Base-by-base conservation (phyloP, 352 stramenopile genomes). In the Paralagenidium karlingii region DNA sequence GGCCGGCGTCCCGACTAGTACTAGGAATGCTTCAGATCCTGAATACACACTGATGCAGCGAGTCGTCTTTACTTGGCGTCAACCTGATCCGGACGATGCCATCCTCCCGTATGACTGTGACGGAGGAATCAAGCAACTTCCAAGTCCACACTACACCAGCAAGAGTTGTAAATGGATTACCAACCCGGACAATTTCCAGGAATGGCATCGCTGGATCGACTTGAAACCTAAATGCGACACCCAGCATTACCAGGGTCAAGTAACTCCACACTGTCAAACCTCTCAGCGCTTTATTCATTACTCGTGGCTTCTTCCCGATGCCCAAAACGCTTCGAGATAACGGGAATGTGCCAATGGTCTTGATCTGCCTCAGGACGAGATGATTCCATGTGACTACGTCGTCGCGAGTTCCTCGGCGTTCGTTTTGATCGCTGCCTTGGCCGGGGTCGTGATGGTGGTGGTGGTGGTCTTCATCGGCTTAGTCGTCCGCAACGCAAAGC, bases 371-470 rank as follows among this genome's bases (percentile, higher is more conserved):
- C 3, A 8, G 30, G n/a, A n/a, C n/a, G 24, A 31, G 1, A 24
- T 70, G 7, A 55, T 74, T 19, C 21, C 69, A 26, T 74, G 62
- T 25, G 58, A 67, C 16, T 70, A 65, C 26, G 47, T 63, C 37
- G 55, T 60, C 8, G 34, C 29, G 0, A 48, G 47, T 2, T 62
- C 60, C 1, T 25, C 48, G 1, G 20, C 34, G 2, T 66, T 68
- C 38, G 39, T 39, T 1, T 12, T 20, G 5, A 45, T 52, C 0
- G 21, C 63, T 1, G 26, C 46, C 15, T 10, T 51, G 13, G 8
- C 34, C 8, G 10, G 24, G 0, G 49, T 76, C 2, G 30, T 68
- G 2, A 29, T 26, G 0, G 5, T 52, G 0, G 1, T 68, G 0
- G 26, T 68, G 0, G 6, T 41, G 1, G 40, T 34, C 9, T 31